Conservation (phyloP, 108 stramenopile genomes). For the Chaetoceros muelleri region DNA sequence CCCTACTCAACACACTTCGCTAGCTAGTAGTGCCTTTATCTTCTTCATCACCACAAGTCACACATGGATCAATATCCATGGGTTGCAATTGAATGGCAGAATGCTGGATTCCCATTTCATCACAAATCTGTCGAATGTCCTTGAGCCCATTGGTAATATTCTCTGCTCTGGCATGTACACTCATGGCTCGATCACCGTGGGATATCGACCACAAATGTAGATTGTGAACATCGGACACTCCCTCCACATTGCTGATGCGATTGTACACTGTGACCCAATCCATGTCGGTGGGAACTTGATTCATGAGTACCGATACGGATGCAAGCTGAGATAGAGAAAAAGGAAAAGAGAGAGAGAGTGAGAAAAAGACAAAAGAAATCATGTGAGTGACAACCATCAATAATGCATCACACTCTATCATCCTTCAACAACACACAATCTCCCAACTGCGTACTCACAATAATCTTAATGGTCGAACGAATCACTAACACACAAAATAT, state of each 20-base stretch:
- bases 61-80: conserved; percentile 10
- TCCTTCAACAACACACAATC: too few relatives aligned
- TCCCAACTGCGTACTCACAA: too few relatives aligned
- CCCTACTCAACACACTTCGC: too few relatives aligned
- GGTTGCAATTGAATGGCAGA: conserved; percentile 56
- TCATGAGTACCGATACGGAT: conserved; percentile 73
- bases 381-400: too few relatives aligned
- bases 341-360: too few relatives aligned
- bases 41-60: too few relatives aligned
- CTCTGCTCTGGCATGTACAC: too few relatives aligned
- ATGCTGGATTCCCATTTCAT: conserved; percentile 38
- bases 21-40: too few relatives aligned
- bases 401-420: too few relatives aligned
- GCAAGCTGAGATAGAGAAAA: too few relatives aligned
- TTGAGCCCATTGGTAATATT: conserved; percentile 20
- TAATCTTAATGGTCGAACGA: conserved; percentile 67
- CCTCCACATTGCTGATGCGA: conserved; percentile 38
- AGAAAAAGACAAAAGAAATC: too few relatives aligned
- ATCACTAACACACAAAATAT: conserved; percentile 83
- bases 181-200: conserved; percentile 40
- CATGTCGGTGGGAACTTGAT: conserved; percentile 80
- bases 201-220: conserved; percentile 87
- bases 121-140: conserved; percentile 20
- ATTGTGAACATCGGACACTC: conserved; percentile 79
- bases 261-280: conserved; percentile 45